A percentile compares a stretch with the other conserved stretches of the same genome.
Evolutionary conservation across 2,329 filamentous ascomycete species (phyloP).

Genomic region (Colletotrichum musae): DNA sequence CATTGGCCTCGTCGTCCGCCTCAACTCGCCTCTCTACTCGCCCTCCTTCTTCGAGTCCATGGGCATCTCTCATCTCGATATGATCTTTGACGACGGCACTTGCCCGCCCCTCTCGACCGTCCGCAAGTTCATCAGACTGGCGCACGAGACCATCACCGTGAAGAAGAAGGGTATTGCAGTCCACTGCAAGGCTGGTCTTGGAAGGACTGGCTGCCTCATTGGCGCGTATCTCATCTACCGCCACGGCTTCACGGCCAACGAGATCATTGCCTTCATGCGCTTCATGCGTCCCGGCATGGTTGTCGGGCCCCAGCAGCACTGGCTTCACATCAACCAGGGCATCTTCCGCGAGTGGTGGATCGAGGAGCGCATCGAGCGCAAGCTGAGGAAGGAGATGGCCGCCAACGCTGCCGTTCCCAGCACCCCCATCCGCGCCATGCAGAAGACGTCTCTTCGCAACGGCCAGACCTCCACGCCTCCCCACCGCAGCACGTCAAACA

Average conservation of each 20-base stretch:
- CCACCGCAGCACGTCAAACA: conserved; percentile 80
- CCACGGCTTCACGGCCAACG: conserved; percentile 96
- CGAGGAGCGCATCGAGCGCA: conserved; percentile 85
- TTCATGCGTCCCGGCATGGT: conserved; percentile 99
- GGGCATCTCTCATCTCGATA: conserved; percentile 95
- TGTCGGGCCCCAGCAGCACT: conserved; percentile 97
- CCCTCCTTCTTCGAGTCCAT: conserved; percentile 97
- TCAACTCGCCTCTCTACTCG: conserved; percentile 97
- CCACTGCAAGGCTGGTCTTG: conserved; percentile 97
- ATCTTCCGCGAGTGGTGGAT: conserved; percentile 99
- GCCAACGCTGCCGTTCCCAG: conserved; percentile 66
- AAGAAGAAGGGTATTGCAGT: conserved; percentile 95
- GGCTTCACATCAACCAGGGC: conserved; percentile 97
- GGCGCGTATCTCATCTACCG: conserved; percentile 98
- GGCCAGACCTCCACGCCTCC: conserved; percentile 84
- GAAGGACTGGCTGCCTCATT: conserved; percentile 95
- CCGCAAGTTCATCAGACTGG: conserved; percentile 92
- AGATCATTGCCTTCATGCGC: conserved; percentile 97
- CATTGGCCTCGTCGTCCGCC: conserved; percentile 91
- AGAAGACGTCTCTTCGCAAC: conserved; percentile 72
- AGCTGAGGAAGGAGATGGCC: conserved; percentile 72
- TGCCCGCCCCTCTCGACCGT: conserved; percentile 93
- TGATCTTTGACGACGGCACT: conserved; percentile 99
- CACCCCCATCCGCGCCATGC: conserved; percentile 74
- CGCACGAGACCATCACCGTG: conserved; percentile 93